Evolutionary conservation across 2,329 filamentous ascomycete species (phyloP).

Genomic region (Sporothrix brasiliensis): DNA sequence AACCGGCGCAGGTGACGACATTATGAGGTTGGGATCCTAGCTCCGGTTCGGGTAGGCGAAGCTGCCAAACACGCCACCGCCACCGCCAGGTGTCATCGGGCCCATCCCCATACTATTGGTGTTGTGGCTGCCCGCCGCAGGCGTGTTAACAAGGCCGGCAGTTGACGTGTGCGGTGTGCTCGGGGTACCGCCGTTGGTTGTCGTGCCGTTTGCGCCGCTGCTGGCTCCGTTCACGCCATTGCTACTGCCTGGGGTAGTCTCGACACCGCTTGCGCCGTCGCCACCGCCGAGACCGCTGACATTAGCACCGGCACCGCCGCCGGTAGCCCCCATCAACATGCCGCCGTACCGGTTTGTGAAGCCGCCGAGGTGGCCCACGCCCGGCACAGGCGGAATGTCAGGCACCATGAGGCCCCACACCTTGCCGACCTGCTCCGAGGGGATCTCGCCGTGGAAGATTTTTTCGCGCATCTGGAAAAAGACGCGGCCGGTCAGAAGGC

Average conservation of each 20-base stretch:
- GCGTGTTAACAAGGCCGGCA: conserved; percentile 57
- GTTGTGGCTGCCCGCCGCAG: conserved; percentile 67
- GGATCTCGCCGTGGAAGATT: conserved; percentile 81
- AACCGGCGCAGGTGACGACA: too few relatives aligned
- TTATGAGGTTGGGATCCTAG: conserved; percentile 1
- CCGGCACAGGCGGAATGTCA: conserved; percentile 52
- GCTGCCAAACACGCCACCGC: conserved; percentile 73
- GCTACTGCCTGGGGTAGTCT: neutral
- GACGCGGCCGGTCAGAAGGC: conserved; percentile 86
- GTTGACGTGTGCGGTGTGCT: conserved; percentile 67
- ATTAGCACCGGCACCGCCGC: neutral
- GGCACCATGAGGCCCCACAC: conserved; percentile 89
- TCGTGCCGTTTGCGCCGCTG: conserved; percentile 46
- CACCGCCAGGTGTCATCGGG: conserved; percentile 76
- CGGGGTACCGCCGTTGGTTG: conserved; percentile 46
- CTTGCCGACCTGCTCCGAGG: conserved; percentile 81
- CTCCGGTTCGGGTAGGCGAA: conserved; percentile 58
- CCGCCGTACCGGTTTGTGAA: conserved; percentile 36
- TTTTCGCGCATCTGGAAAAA: conserved; percentile 92
- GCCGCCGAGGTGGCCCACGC: conserved; percentile 39
- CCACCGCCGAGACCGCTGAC: conserved; percentile 3
- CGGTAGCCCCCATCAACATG: neutral
- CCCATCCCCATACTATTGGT: conserved; percentile 64
- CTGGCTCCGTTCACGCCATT: conserved; percentile 33
- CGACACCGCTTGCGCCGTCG: conserved; percentile 4